Evolutionary conservation across 441 rosid species (phyloP).

Genomic region (Arabidopsis lyrata): DNA sequence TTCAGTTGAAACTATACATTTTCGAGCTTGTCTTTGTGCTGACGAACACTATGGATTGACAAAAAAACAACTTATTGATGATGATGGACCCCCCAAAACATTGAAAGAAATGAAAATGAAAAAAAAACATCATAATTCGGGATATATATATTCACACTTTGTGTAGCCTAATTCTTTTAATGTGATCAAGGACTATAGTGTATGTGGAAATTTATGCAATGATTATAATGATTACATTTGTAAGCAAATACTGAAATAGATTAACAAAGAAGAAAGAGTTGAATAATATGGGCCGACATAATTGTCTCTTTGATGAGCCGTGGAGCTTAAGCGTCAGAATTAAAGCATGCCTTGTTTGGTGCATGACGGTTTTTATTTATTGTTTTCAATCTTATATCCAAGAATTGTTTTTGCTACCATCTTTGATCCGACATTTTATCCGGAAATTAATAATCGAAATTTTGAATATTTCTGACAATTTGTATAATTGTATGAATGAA

Average conservation of each 20-base stretch:
- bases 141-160: neutral
- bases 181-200: slow-evolving; percentile 2
- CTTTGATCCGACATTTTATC: slow-evolving; percentile 24
- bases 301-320: slow-evolving; percentile 27
- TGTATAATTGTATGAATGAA: slow-evolving; percentile 26
- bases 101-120: neutral
- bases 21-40: neutral
- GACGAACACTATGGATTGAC: neutral
- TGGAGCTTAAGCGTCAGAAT: slow-evolving; percentile 38
- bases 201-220: slow-evolving; percentile 27
- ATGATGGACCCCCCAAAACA: neutral
- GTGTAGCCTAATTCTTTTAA: neutral
- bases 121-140: neutral
- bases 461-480: neutral
- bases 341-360: slow-evolving; percentile 41
- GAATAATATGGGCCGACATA: slow-evolving; percentile 4
- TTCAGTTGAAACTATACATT: neutral
- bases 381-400: slow-evolving; percentile 2
- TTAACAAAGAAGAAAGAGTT: slow-evolving; percentile 19
- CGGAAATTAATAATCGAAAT: slow-evolving; percentile 7
- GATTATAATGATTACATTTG: slow-evolving; percentile 31
- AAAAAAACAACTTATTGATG: neutral
- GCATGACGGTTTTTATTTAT: slow-evolving; percentile 24
- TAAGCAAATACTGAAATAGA: neutral
- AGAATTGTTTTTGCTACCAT: slow-evolving; percentile 1